Evolutionary conservation across 1,139 yeast genomes (phyloP).

Genomic region (Kluyveromyces sp.): DNA sequence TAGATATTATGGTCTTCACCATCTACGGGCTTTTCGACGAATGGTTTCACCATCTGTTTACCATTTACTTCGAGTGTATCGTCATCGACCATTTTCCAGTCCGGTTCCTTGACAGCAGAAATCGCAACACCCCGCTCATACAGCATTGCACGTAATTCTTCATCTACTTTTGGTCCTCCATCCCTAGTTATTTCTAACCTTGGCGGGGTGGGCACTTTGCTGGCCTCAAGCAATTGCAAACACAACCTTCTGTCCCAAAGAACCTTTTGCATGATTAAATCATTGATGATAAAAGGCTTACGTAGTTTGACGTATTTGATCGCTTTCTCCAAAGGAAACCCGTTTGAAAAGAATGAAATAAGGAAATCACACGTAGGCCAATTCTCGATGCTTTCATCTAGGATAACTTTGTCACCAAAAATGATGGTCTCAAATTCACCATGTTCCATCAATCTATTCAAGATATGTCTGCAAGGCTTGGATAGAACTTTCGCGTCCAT

Average conservation of each 20-base stretch:
- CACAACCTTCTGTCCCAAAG: constrained; percentile 96
- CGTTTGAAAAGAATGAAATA: constrained; percentile 87
- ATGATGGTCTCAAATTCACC: constrained; percentile 96
- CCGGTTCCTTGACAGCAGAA: constrained; percentile 51
- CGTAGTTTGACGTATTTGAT: constrained; percentile 82
- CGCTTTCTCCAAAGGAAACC: constrained; percentile 95
- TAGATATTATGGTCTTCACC: constrained; percentile 98
- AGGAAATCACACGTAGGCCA: constrained; percentile 99
- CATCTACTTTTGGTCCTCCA: constrained; percentile 88
- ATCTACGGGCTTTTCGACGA: constrained; percentile 97
- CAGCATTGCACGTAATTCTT: constrained; percentile 50
- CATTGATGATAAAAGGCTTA: constrained; percentile 86
- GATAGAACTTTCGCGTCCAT: constrained; percentile 96
- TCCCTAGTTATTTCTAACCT: constrained; percentile 88
- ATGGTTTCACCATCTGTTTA: constrained; percentile 69
- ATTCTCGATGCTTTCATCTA: constrained; percentile 87
- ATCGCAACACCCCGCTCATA: constrained; percentile 54
- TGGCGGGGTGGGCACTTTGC: constrained; percentile 80
- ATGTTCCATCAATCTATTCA: constrained; percentile 79
- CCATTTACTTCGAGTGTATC: constrained; percentile 83
- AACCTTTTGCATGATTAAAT: constrained; percentile 82
- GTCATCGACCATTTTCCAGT: constrained; percentile 79
- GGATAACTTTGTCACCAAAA: constrained; percentile 93
- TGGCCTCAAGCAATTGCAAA: constrained; percentile 69
- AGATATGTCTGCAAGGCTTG: constrained; percentile 88